A percentile compares a stretch with the other conserved stretches of the same genome.
Evolutionary conservation across 1,139 yeast genomes (phyloP).

Genomic region (Suhomyces maxii): DNA sequence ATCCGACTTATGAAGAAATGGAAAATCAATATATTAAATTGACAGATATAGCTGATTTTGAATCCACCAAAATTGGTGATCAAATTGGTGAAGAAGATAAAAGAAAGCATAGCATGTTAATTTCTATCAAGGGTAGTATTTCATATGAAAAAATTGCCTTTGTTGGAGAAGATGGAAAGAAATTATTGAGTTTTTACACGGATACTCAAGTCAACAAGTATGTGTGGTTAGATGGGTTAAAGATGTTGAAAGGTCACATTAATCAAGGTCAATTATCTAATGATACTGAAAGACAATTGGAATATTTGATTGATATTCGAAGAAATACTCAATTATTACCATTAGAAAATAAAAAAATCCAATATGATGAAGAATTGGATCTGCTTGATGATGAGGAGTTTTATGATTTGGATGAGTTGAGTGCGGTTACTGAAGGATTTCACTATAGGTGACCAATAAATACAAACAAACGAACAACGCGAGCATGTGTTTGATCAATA

Average conservation of each 20-base stretch:
- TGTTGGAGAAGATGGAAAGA: slow-evolving; percentile 40
- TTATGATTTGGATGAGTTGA: slow-evolving; percentile 46
- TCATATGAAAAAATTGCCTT: slow-evolving; percentile 57
- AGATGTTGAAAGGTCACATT: slow-evolving; percentile 50
- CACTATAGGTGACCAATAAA: slow-evolving; percentile 33
- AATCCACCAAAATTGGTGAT: slow-evolving; percentile 45
- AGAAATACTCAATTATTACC: slow-evolving; percentile 65
- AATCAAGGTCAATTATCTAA: slow-evolving; percentile 46
- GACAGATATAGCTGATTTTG: slow-evolving; percentile 42
- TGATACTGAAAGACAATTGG: slow-evolving; percentile 61
- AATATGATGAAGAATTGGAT: slow-evolving; percentile 25
- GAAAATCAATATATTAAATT: slow-evolving; percentile 34
- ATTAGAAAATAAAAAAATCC: slow-evolving; percentile 36
- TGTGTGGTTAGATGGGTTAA: slow-evolving; percentile 81
- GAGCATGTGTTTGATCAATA: too few species aligned
- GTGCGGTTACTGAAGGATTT: slow-evolving; percentile 39
- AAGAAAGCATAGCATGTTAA: slow-evolving; percentile 38
- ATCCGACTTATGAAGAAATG: slow-evolving; percentile 61
- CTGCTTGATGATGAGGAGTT: slow-evolving; percentile 41
- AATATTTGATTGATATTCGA: slow-evolving; percentile 58
- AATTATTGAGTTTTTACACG: slow-evolving; percentile 58
- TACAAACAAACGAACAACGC: too few species aligned
- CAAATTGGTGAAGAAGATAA: slow-evolving; percentile 42
- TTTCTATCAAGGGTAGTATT: slow-evolving; percentile 54
- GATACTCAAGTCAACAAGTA: slow-evolving; percentile 71